Evolutionary conservation across 1,284 basidiomycete species (phyloP), one percentile per base, ranked within the genome.

Genomic region (Ceratobasidium sp.): DNA sequence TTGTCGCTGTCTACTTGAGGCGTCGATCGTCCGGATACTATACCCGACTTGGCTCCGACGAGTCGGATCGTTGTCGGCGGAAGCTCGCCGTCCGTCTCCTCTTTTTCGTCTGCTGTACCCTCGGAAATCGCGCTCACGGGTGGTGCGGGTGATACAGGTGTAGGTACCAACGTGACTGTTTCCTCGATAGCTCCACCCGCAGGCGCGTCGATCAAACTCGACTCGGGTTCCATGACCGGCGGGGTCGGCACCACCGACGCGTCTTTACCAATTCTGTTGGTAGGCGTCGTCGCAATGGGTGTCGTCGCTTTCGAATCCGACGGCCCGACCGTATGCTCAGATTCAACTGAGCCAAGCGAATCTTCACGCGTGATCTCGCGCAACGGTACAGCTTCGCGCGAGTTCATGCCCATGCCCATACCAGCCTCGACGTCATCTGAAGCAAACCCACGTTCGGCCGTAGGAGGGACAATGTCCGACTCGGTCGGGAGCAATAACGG

Each of bases 401-500:
- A 51, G 18, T 56, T 39, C 69, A 71, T 71, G n/a, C 66, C 66
- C 46, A 58, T 42, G 9, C 90, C 90, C 39, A 90, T 85, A 82
- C 94, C 93, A 9, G 93, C 82, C 81, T 93, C 92, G n/a, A 88
- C 84, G 61, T 89, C 87, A 79, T 87, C 85, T 9, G 88, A 88
- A 18, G 88, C 88, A 64, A 85, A 86, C 39, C 84, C 84, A 23
- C 88, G 88, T 78, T 88, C 87, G 20, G 86, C 86, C 3, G 87
- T 87, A 33, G 88, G 88, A 12, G 87, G 82, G 10, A 86, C 84
- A 75, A 94, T 90, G 81, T 93, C 91, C 51, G 87, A 87, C 23
- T 88, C 86, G 33, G 90, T 92, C 1, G 93, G 93, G 23, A 94
- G 86, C 68, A 87, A 87, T 10, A 94, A 88, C 56, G 93, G 92